Base-by-base conservation (phyloP, 2,329 filamentous ascomycete genomes). In the Ascochyta viciae-villosae region DNA sequence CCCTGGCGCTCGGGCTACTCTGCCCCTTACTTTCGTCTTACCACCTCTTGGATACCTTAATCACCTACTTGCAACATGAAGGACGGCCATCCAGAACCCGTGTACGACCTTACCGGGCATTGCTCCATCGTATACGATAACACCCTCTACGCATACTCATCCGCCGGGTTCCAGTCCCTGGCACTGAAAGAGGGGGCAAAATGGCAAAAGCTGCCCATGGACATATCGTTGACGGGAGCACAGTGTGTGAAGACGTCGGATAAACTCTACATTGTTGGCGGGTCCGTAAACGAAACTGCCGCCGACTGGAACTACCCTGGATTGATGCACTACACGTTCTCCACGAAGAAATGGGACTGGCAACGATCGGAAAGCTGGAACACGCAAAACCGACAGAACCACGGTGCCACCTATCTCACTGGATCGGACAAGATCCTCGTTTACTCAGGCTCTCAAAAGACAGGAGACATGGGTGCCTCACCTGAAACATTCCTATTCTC, bases 61-160 rank as follows among this genome's bases (percentile, higher is more conserved):
- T 52, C 49, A 59, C 42, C 49, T 58, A 49, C 51, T 37, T 41
- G 53, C 52, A 73, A 43, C 46, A 96, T 96, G 92, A 48, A 49
- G 24, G 34, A 57, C 47, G 80, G 87, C 70, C 81, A 89, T 53
- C 91, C 92, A 44, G 78, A 86, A 70, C 92, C 92, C 48, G 80
- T 84, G 49, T 83, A 87, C 71, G 81, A 88, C 60, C 80, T 97
- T 73, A 85, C 87, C 74, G 87, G 88, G 76, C 87, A 91, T 69
- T 98, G 94, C 78, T 92, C 92, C 54, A 86, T 89, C 70, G 84
- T 97, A 59, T 82, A 91, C 79, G 82, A 92, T 72, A 88, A 92
- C 74, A 92, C 87, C 12, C 85, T 98, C 49, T 98, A 96, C 79
- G 87, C 90, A 41, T 96, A 91, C 75, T 91, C 91, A 6, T 78